Evolutionary conservation across 768 basidiomycete species (phyloP), one percentile per base, ranked within the genome.

Genomic region (Pleurotus pulmonarius): DNA sequence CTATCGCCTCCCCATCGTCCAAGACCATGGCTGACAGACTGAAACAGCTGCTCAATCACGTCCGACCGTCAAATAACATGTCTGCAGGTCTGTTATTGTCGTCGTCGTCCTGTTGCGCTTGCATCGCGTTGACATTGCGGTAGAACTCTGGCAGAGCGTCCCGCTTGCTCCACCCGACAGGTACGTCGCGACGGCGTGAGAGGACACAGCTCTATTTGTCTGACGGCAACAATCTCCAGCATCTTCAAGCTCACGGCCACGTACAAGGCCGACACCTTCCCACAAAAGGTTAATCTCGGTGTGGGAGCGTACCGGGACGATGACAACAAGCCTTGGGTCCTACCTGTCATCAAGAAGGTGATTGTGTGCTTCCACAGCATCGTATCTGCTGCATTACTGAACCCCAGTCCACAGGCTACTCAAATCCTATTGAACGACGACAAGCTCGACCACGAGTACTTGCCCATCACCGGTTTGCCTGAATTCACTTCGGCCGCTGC

Each of bases 291-390:
- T 71, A 96, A 96, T 70, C 79, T 97, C 20, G 93, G 94, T 39
- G 94, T 94, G 45, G 94, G 94, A 45, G 94, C 94, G 6, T 97
- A 97, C 69, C 82, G 94, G 62, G 94, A 95, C 65, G 82, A 94
- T 63, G 70, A 90, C 64, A 84, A 80, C 70, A 95, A 90, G 72
- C 88, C 94, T 12, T 97, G 93, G 92, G 84, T 96, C 22, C 82
- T 97, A 24, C 94, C 94, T 18, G 92, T 92, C 25, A 88, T 97
- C 12, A 90, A 87, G 71, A 92, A 92, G 82, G 92, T 89, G 15
- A 40, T 39, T 22, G 4, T 24, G 37, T 29, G 7, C 11, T 9
- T 3, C 29, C 18, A 16, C 41, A 6, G n/a, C 37, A 3, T 41
- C n/a, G 18, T 18, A 18, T 38, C 8, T 7, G 25, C 22, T 58